These are phyloP conservation scores for Cyclostephanos invisitatus DNA, from an alignment of 108 stramenopile genomes.

Conservation along the genomic window DNA sequence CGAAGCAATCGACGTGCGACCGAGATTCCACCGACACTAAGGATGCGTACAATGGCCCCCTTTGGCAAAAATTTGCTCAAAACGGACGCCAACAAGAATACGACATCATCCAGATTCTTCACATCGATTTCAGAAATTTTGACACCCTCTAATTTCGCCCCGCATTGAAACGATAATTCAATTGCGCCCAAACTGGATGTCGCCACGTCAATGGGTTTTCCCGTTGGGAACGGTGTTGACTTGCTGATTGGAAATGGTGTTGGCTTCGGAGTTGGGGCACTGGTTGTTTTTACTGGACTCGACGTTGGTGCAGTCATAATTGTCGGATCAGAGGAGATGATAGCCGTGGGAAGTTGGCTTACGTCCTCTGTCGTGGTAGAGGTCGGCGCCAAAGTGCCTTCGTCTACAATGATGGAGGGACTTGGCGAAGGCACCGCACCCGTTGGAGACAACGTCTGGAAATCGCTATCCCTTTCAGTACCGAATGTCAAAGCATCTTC, in stretches of 20 bases:
- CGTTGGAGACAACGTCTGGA: not conserved
- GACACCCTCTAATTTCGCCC: slow-evolving; percentile 24
- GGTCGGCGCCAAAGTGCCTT: not conserved
- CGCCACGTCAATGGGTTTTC: slow-evolving; percentile 3
- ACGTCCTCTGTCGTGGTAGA: too few species aligned
- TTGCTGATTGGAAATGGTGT: slow-evolving; percentile 13
- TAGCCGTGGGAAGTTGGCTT: not conserved
- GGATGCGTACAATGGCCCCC: slow-evolving; percentile 33
- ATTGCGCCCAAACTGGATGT: slow-evolving; percentile 28
- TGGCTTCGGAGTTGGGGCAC: slow-evolving; percentile 12
- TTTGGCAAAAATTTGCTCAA: slow-evolving; percentile 27
- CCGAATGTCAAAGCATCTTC: slow-evolving; percentile 16
- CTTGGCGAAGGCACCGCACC: not conserved
- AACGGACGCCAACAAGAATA: slow-evolving; percentile 24
- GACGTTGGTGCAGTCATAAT: not conserved
- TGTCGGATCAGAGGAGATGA: not conserved
- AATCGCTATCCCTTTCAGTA: not conserved
- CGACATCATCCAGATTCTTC: slow-evolving; percentile 18
- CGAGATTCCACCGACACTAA: slow-evolving; percentile 36
- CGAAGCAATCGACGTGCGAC: slow-evolving; percentile 31
- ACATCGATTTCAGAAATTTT: slow-evolving; percentile 34
- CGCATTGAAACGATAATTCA: slow-evolving; percentile 23
- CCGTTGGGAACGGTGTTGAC: slow-evolving; percentile 17
- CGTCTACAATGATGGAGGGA: not conserved
- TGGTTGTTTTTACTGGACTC: slow-evolving; percentile 5